A percentile compares a stretch with the other conserved stretches of the same genome.
These are phyloP conservation scores for Leccinum pachyderme DNA, from an alignment of 1,284 basidiomycete species.

Conservation along the genomic window DNA sequence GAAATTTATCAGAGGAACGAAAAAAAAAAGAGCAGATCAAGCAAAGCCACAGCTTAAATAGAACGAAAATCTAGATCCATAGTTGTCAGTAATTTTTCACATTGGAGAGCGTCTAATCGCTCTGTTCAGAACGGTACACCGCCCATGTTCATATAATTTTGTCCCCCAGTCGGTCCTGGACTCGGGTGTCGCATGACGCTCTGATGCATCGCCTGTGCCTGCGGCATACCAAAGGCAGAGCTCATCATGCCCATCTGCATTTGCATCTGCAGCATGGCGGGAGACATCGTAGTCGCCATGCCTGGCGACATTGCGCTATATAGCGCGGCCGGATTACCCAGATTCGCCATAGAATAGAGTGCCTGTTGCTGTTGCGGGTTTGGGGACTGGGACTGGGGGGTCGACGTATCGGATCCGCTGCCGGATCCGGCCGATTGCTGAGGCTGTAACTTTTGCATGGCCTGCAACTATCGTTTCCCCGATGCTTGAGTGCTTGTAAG, in stretches of 20 bases:
- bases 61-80: constrained; percentile 30
- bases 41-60: constrained; percentile 14
- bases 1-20: constrained; percentile 8
- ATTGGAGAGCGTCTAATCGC: constrained; percentile 1
- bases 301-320: constrained; percentile 35
- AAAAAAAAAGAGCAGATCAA: constrained; percentile 17
- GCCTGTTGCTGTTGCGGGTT: constrained; percentile 38
- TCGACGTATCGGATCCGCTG: constrained; percentile 35
- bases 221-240: constrained; percentile 49
- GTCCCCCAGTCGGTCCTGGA: constrained; percentile 52
- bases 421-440: constrained; percentile 45
- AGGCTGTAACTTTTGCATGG: constrained; percentile 70
- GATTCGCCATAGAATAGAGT: constrained; percentile 37
- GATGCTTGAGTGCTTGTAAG: constrained; percentile 7
- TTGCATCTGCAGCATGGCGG: constrained; percentile 56
- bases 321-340: constrained; percentile 50
- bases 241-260: constrained; percentile 63
- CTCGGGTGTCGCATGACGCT: constrained; percentile 78
- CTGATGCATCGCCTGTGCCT: constrained; percentile 72
- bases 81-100: constrained; percentile 12
- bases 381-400: constrained; percentile 37
- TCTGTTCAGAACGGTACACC: constrained; percentile 37
- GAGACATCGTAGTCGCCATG: constrained; percentile 30
- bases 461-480: constrained; percentile 56
- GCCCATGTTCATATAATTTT: constrained; percentile 57